Percentiles rank a stretch among this genome's conserved stretches.
Conservation (phyloP, 2,329 filamentous ascomycete genomes). For the Ophiostoma fasciatum region DNA sequence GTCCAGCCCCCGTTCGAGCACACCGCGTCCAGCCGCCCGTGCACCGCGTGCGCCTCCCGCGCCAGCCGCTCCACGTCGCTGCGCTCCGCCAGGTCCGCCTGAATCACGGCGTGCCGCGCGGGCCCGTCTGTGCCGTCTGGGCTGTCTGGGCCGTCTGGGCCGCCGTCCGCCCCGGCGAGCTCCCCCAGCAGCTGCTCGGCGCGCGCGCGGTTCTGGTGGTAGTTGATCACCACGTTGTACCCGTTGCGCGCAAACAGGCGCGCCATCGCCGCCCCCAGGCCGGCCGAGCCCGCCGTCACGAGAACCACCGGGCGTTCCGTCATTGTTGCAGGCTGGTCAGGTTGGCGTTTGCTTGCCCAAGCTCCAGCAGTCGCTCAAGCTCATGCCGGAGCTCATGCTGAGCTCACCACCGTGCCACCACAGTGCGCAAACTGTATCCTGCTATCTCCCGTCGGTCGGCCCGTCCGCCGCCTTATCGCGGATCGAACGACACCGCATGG, state of each 20-base stretch:
- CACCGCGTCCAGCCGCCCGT: constrained; percentile 61
- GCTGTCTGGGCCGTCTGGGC: constrained; percentile 19
- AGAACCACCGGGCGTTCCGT: constrained; percentile 18
- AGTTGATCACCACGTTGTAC: constrained; percentile 60
- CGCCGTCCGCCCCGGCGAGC: constrained; percentile 31
- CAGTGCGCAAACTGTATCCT: no score
- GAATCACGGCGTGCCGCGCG: constrained; percentile 33
- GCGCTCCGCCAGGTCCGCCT: constrained; percentile 50
- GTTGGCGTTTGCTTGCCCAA: no score
- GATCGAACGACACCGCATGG: no score
- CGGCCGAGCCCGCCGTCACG: constrained; percentile 43
- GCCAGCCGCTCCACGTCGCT: constrained; percentile 46
- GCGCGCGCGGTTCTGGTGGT: constrained; percentile 43
- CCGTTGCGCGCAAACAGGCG: constrained; percentile 54
- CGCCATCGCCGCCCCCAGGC: constrained; percentile 54
- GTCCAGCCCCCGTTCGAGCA: constrained; percentile 59
- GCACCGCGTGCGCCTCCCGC: constrained; percentile 37
- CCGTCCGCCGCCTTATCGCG: no score
- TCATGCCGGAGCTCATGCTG: no score
- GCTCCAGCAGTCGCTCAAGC: no score
- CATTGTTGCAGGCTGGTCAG: background rate
- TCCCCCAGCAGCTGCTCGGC: constrained; percentile 44
- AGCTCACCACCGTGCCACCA: no score
- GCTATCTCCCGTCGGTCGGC: no score
- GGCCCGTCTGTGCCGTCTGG: constrained; percentile 14